Evolutionary conservation across 768 basidiomycete genomes (phyloP).

Genomic region (Lentinula boryana): DNA sequence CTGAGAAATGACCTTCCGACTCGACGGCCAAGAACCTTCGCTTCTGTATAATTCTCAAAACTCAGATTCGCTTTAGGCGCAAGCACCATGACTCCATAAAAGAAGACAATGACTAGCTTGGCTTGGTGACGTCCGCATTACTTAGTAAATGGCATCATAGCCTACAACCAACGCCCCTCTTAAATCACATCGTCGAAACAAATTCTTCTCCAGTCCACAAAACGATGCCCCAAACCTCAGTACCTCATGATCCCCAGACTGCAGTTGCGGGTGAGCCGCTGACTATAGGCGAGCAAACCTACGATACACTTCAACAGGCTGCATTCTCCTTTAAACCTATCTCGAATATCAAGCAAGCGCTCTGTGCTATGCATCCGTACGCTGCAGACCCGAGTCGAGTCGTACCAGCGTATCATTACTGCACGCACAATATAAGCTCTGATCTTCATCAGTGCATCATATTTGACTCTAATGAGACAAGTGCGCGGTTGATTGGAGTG

Average conservation of each 20-base stretch:
- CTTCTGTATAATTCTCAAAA: too few species aligned
- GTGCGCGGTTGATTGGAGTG: constrained; percentile 45
- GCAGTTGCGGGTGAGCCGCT: background rate
- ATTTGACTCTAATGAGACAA: constrained; percentile 32
- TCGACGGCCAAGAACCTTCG: too few species aligned
- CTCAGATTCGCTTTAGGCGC: too few species aligned
- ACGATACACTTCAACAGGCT: background rate
- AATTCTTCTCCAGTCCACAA: too few species aligned
- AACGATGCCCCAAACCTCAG: background rate
- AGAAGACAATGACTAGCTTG: background rate
- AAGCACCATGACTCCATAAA: too few species aligned
- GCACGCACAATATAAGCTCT: constrained; percentile 2
- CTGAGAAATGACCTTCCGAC: too few species aligned
- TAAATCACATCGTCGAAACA: background rate
- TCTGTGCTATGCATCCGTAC: constrained; percentile 5
- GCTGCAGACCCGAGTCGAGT: background rate
- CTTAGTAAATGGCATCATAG: background rate
- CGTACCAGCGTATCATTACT: constrained; percentile 3
- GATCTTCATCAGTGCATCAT: constrained; percentile 30
- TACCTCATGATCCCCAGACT: background rate
- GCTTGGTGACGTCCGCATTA: background rate
- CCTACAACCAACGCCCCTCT: background rate
- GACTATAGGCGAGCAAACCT: background rate
- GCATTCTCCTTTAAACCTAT: constrained; percentile 2
- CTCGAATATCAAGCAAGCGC: constrained; percentile 2